A percentile compares a stretch with the other conserved stretches of the same genome.
Conservation (phyloP, 345 rosid species). For the Salix exigua region DNA sequence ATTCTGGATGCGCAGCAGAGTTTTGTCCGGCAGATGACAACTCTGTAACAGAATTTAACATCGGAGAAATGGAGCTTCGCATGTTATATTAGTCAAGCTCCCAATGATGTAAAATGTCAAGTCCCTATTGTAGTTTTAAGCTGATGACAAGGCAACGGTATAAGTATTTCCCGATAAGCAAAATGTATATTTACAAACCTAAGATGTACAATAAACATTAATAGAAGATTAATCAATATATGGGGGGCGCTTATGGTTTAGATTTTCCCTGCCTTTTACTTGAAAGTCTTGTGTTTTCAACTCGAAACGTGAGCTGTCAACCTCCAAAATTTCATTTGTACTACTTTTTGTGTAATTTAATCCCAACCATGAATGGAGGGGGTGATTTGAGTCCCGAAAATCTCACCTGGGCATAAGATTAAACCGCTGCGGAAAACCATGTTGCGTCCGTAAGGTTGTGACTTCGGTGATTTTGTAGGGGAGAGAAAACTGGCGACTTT, state of each 20-base stretch:
- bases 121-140: background rate
- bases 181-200: slow-evolving; percentile 15
- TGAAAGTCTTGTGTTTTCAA: background rate
- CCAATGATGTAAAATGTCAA: background rate
- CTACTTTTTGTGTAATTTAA: no score
- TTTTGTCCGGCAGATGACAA: background rate
- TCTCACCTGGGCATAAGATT: no score
- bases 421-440: no score
- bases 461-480: no score
- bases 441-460: no score
- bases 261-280: background rate
- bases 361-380: background rate
- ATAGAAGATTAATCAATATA: slow-evolving; percentile 7
- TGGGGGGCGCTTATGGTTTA: background rate
- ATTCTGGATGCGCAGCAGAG: background rate
- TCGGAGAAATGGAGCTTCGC: background rate
- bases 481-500: background rate
- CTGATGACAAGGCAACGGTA: background rate
- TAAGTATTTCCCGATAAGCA: background rate
- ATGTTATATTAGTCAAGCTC: background rate
- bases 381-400: no score
- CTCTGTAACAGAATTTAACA: background rate
- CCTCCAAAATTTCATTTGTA: background rate
- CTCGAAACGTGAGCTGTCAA: background rate
- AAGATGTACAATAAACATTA: slow-evolving; percentile 6